Evolutionary conservation across 2,329 filamentous ascomycete genomes (phyloP).

Genomic region (Cercospora sp.): DNA sequence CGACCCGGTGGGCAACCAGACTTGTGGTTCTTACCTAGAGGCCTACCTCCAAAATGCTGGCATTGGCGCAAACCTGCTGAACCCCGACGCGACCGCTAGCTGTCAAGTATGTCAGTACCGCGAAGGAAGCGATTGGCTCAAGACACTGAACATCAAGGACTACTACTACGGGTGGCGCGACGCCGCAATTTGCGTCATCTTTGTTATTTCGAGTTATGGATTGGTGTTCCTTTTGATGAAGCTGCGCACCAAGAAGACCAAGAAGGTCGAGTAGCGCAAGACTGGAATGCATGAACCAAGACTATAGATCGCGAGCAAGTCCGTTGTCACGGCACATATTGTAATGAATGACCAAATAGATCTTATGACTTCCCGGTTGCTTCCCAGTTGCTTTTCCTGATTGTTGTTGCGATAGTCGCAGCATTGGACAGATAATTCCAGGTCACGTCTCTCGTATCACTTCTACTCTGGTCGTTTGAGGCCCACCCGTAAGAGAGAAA

Average conservation of each 20-base stretch:
- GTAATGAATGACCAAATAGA: neutral
- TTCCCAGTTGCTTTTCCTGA: neutral
- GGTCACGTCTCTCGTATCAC: neutral
- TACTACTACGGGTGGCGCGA: conserved; percentile 67
- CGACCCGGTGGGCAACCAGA: conserved; percentile 52
- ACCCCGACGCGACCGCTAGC: conserved; percentile 55
- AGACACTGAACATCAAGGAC: conserved; percentile 58
- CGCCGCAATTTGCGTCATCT: conserved; percentile 59
- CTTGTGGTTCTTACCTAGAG: conserved; percentile 59
- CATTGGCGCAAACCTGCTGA: conserved; percentile 51
- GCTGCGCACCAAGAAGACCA: conserved; percentile 44
- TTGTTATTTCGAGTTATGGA: conserved; percentile 40
- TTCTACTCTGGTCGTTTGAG: neutral
- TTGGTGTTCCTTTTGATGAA: conserved; percentile 31
- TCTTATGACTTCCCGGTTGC: neutral
- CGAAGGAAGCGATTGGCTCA: conserved; percentile 59
- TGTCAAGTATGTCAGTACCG: conserved; percentile 64
- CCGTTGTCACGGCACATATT: neutral
- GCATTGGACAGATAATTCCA: neutral
- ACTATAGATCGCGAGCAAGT: neutral
- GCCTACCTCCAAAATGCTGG: conserved; percentile 54
- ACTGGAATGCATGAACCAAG: neutral
- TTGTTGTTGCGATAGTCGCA: neutral
- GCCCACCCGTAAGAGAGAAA: no score
- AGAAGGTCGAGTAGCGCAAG: conserved; percentile 36